These are phyloP conservation scores for Geotrichum carabidarum DNA, from an alignment of 1,139 yeast genomes.

Conservation along the genomic window DNA sequence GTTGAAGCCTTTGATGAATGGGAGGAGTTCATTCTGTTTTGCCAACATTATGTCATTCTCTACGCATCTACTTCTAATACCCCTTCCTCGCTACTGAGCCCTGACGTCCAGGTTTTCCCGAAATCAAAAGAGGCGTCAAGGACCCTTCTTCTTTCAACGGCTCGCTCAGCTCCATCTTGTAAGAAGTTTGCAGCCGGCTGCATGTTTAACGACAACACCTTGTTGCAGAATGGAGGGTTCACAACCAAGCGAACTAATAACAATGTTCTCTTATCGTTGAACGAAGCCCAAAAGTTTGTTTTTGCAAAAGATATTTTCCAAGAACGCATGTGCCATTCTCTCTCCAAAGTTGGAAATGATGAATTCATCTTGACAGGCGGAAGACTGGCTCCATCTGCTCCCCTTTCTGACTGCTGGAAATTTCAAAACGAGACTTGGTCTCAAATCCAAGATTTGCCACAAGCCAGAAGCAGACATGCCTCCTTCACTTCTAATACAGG, in stretches of 20 bases:
- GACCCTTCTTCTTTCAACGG: neutral
- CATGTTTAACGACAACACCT: conserved; percentile 29
- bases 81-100: conserved; percentile 21
- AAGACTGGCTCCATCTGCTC: conserved; percentile 54
- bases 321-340: conserved; percentile 56
- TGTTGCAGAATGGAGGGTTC: conserved; percentile 53
- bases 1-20: conserved; percentile 77
- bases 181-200: conserved; percentile 51
- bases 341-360: conserved; percentile 37
- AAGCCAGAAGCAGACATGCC: conserved; percentile 52
- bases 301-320: conserved; percentile 19
- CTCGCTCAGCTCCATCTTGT: conserved; percentile 23
- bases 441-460: conserved; percentile 40
- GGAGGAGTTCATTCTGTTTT: conserved; percentile 73
- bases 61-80: conserved; percentile 46
- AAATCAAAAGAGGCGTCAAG: neutral
- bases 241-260: conserved; percentile 43
- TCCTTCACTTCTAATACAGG: conserved; percentile 39
- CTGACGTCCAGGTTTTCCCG: conserved; percentile 17
- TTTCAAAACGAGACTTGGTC: conserved; percentile 38
- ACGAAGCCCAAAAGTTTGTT: conserved; percentile 11
- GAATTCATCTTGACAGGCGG: conserved; percentile 58
- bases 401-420: conserved; percentile 44
- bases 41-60: conserved; percentile 68
- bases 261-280: conserved; percentile 23